A percentile compares a stretch with the other conserved stretches of the same genome.
Evolutionary conservation across 257 asterid species (phyloP).

Genomic region (Penstemon eatonii): DNA sequence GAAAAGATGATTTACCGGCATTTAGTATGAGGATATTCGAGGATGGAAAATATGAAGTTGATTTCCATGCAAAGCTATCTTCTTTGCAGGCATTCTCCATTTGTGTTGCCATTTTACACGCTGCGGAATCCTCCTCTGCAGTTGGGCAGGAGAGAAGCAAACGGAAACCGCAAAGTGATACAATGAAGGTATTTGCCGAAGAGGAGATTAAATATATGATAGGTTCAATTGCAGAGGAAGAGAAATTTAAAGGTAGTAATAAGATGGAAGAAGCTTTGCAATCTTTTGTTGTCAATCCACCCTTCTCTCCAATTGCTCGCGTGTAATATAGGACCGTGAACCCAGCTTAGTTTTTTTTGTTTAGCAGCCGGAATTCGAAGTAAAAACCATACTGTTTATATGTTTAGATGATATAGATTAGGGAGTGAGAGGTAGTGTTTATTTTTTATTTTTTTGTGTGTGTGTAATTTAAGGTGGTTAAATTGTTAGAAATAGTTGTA

Average conservation of each 20-base stretch:
- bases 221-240: conserved; percentile 54
- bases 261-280: conserved; percentile 55
- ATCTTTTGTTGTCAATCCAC: conserved; percentile 72
- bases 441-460: too few species aligned
- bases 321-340: conserved; percentile 40
- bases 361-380: too few species aligned
- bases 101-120: conserved; percentile 69
- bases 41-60: conserved; percentile 71
- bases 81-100: conserved; percentile 88
- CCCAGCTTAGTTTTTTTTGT: not conserved
- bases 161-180: conserved; percentile 50
- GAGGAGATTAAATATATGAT: conserved; percentile 55
- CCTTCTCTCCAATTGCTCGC: conserved; percentile 86
- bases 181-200: conserved; percentile 54
- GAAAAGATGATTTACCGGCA: conserved; percentile 55
- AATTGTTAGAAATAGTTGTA: too few species aligned
- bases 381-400: too few species aligned
- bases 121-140: conserved; percentile 18
- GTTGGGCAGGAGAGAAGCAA: conserved; percentile 39
- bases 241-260: conserved; percentile 42
- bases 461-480: too few species aligned
- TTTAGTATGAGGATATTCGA: conserved; percentile 50
- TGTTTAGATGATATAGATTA: too few species aligned
- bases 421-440: too few species aligned
- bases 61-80: conserved; percentile 86